phyloP scores from a whole-genome alignment of 73 alveolate species.

The Urostyla sp. region DNA sequence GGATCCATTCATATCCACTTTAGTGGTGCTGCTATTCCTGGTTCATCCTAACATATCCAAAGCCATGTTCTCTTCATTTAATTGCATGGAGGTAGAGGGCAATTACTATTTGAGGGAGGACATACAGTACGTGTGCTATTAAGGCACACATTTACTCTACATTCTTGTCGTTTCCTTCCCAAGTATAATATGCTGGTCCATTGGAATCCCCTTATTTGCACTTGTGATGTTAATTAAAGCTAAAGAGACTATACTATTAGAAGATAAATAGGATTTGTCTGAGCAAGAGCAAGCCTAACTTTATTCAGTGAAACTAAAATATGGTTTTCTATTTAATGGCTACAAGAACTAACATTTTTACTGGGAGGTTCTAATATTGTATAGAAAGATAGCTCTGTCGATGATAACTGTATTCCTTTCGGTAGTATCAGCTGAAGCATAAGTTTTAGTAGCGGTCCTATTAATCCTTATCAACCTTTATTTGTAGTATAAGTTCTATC shows the following conservation, averaged over 20 bases:
- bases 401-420: slow-evolving; percentile 46
- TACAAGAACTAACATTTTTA: slow-evolving; percentile 19
- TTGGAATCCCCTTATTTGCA: slow-evolving; percentile 69
- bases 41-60: slow-evolving; percentile 70
- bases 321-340: slow-evolving; percentile 31
- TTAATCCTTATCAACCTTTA: slow-evolving; percentile 13
- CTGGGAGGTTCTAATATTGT: slow-evolving; percentile 64
- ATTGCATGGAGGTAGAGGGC: slow-evolving; percentile 59
- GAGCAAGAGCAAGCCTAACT: neutral
- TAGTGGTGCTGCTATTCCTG: slow-evolving; percentile 60
- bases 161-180: slow-evolving; percentile 58
- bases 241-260: slow-evolving; percentile 25
- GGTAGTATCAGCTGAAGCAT: slow-evolving; percentile 25
- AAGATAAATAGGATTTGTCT: slow-evolving; percentile 23
- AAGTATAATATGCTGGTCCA: slow-evolving; percentile 59
- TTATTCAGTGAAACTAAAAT: neutral
- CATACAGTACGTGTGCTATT: slow-evolving; percentile 44
- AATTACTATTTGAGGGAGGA: slow-evolving; percentile 32
- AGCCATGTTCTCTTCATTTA: slow-evolving; percentile 54
- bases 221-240: slow-evolving; percentile 14
- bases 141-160: slow-evolving; percentile 27
- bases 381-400: slow-evolving; percentile 55
- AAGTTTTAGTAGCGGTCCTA: slow-evolving; percentile 49
- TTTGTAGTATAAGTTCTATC: slow-evolving; percentile 18
- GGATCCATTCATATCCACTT: slow-evolving; percentile 44